Evolutionary conservation across 75 land plant species (phyloP).

Genomic region (Cryptomeria japonica): DNA sequence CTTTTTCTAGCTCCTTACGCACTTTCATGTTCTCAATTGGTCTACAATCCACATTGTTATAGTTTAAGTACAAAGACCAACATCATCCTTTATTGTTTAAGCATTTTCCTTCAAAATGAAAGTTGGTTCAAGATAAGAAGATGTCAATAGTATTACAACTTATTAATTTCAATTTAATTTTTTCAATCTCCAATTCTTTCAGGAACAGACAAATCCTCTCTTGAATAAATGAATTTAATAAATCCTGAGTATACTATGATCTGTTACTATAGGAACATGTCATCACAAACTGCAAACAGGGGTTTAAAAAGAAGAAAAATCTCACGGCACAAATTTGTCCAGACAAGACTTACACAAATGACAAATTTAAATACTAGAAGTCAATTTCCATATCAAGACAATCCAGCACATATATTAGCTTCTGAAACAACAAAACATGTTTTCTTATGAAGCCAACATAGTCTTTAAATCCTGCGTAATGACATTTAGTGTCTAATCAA

Average conservation of each 20-base stretch:
- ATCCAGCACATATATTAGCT: background rate
- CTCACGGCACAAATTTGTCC: background rate
- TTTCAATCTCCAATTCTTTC: background rate
- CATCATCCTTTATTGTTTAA: background rate
- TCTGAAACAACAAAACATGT: background rate
- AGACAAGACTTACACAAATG: background rate
- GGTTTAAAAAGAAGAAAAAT: background rate
- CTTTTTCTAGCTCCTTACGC: conserved; percentile 52
- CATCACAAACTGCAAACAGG: background rate
- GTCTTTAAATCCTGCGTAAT: background rate
- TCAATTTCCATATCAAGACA: background rate
- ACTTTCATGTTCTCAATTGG: conserved; percentile 56
- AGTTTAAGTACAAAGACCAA: background rate
- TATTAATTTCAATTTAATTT: background rate
- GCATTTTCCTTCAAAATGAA: background rate
- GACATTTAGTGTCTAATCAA: background rate
- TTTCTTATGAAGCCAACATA: background rate
- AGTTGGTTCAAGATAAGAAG: background rate
- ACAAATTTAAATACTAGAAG: background rate
- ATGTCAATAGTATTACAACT: background rate
- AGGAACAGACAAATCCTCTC: background rate
- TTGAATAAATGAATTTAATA: background rate
- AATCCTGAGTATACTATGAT: background rate
- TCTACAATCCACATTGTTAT: conserved; percentile 22
- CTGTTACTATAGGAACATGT: background rate